Conservation (phyloP, 441 rosid genomes). For the Arabidopsis lyrata region DNA sequence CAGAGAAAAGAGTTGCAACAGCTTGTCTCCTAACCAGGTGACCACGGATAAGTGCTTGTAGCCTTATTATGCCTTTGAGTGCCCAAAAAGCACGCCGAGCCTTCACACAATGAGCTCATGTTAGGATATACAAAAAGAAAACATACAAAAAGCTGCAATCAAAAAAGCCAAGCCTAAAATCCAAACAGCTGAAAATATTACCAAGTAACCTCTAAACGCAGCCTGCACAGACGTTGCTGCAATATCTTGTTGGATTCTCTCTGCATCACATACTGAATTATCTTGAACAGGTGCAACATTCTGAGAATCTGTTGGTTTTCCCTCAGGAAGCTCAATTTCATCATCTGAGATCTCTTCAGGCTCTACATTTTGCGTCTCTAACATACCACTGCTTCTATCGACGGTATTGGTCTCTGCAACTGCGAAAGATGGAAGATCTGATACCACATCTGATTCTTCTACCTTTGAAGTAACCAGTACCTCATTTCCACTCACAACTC, state of each 20-base stretch:
- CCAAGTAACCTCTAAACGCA: conserved; percentile 95
- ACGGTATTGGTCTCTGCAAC: conserved; percentile 38
- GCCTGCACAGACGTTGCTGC: conserved; percentile 87
- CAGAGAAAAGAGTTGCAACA: conserved; percentile 61
- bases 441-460: conserved; percentile 56
- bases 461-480: conserved; percentile 61
- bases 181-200: too few relatives aligned
- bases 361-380: conserved; percentile 54
- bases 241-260: conserved; percentile 58
- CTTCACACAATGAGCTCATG: conserved; percentile 51
- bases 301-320: conserved; percentile 48
- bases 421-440: conserved; percentile 55
- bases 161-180: conserved; percentile 17
- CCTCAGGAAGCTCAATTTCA: conserved; percentile 49
- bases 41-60: conserved; percentile 83
- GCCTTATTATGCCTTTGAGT: conserved; percentile 76
- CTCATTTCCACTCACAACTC: conserved; percentile 57
- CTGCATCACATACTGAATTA: conserved; percentile 50
- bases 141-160: not conserved
- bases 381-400: conserved; percentile 50
- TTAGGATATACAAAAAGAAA: conserved; percentile 34
- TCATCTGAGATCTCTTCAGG: conserved; percentile 49
- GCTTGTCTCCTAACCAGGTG: conserved; percentile 79
- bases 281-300: conserved; percentile 41
- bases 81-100: conserved; percentile 77